A percentile compares a stretch with the other conserved stretches of the same genome.
Conservation (phyloP, 2,329 filamentous ascomycete species). For the Capronia coronata region DNA sequence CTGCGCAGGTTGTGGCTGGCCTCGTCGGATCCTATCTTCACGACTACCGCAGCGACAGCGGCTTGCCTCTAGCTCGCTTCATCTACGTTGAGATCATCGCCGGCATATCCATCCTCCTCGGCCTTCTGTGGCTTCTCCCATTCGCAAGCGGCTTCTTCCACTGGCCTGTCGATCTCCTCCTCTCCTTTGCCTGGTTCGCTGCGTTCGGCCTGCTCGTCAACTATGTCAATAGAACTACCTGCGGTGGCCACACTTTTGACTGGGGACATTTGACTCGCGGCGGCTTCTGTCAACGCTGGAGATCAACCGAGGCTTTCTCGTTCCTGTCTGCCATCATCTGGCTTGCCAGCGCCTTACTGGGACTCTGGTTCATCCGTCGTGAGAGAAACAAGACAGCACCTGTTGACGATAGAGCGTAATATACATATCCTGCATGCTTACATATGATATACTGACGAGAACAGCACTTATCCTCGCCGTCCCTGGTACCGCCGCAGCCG, state of each 20-base stretch:
- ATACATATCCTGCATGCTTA: constrained; percentile 3
- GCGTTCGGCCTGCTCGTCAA: constrained; percentile 61
- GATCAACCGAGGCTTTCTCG: constrained; percentile 63
- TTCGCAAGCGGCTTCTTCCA: constrained; percentile 61
- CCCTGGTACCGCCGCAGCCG: constrained; percentile 18
- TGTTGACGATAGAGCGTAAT: constrained; percentile 13
- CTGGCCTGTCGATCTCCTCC: constrained; percentile 64
- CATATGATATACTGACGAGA: too few species aligned
- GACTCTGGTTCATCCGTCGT: constrained; percentile 24
- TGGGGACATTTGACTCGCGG: constrained; percentile 51
- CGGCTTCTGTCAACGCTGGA: constrained; percentile 60
- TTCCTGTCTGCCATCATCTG: constrained; percentile 67
- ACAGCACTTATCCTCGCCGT: constrained; percentile 9
- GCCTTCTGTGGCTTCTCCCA: constrained; percentile 66
- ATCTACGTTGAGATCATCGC: constrained; percentile 71
- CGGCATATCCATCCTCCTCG: constrained; percentile 59
- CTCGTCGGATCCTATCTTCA: constrained; percentile 62
- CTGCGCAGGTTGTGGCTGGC: constrained; percentile 52
- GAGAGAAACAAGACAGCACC: constrained; percentile 22
- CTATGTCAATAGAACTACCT: constrained; percentile 38
- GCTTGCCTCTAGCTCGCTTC: constrained; percentile 56
- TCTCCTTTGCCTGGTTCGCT: constrained; percentile 65
- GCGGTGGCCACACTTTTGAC: constrained; percentile 44
- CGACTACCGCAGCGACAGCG: constrained; percentile 27
- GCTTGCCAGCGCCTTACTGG: constrained; percentile 58